Conservation (phyloP, 352 stramenopile species). For the Phytophthora tentaculata region DNA sequence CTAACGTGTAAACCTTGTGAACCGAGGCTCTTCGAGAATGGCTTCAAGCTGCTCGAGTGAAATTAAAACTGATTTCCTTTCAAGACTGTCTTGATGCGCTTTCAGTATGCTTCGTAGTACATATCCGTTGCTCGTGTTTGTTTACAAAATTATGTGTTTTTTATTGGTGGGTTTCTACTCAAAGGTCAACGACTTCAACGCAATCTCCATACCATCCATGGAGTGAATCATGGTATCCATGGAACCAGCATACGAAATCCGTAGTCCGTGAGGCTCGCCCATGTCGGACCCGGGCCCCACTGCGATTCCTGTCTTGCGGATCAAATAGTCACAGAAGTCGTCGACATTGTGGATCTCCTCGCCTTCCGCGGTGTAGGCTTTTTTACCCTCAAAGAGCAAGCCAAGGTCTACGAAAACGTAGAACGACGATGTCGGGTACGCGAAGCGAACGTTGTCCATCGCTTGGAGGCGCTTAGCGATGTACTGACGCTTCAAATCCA, state of each 20-base stretch:
- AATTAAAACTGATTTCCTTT: too few species aligned
- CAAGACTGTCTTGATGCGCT: too few species aligned
- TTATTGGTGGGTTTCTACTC: too few species aligned
- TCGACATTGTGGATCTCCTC: constrained; percentile 50
- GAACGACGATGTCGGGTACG: constrained; percentile 93
- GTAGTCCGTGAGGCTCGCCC: constrained; percentile 90
- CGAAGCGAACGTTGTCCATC: constrained; percentile 85
- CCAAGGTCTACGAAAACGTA: constrained; percentile 96
- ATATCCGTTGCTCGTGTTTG: neutral
- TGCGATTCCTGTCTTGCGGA: constrained; percentile 91
- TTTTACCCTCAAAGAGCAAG: constrained; percentile 65
- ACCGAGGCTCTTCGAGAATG: too few species aligned
- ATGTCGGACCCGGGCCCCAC: constrained; percentile 97
- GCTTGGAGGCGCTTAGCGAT: constrained; percentile 76
- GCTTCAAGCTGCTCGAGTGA: too few species aligned
- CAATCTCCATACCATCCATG: constrained; percentile 65
- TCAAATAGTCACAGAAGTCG: constrained; percentile 92
- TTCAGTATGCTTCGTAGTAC: too few species aligned
- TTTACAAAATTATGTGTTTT: too few species aligned
- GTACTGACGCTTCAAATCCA: constrained; percentile 91
- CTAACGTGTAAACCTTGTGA: too few species aligned
- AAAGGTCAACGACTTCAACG: constrained; percentile 45
- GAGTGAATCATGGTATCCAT: constrained; percentile 82
- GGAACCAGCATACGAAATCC: constrained; percentile 96
- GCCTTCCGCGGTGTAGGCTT: constrained; percentile 36